Percentiles rank a stretch among this genome's conserved stretches.
phyloP scores from a whole-genome alignment of 345 rosid species.

The Eucalyptus coolabah region DNA sequence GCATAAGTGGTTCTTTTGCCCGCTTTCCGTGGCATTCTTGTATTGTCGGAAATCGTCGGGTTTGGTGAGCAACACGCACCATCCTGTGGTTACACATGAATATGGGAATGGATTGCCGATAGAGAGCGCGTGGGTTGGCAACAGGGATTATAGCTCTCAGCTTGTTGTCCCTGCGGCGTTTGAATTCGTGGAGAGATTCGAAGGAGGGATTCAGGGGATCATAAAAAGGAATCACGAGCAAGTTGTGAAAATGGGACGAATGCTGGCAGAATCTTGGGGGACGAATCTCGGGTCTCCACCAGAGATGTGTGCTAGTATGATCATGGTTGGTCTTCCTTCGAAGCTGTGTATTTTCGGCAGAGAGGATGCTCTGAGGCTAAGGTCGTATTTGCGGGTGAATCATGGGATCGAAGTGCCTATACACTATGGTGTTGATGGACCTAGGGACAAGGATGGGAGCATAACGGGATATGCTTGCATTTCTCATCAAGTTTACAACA shows the following conservation, averaged over 20 bases:
- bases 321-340: slow-evolving; percentile 85
- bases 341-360: slow-evolving; percentile 40
- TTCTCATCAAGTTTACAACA: slow-evolving; percentile 84
- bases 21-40: slow-evolving; percentile 81
- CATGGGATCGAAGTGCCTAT: slow-evolving; percentile 72
- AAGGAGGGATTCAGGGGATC: slow-evolving; percentile 79
- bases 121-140: slow-evolving; percentile 94
- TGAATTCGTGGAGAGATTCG: slow-evolving; percentile 72
- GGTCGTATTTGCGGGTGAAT: slow-evolving; percentile 49
- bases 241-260: slow-evolving; percentile 76
- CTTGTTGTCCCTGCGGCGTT: slow-evolving; percentile 65
- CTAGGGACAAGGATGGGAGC: slow-evolving; percentile 24
- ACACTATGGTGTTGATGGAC: slow-evolving; percentile 7
- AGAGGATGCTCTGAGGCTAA: slow-evolving; percentile 39
- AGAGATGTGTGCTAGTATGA: slow-evolving; percentile 76
- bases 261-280: slow-evolving; percentile 81
- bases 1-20: slow-evolving; percentile 94
- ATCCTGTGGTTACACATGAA: slow-evolving; percentile 88
- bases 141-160: slow-evolving; percentile 85
- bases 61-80: slow-evolving; percentile 44
- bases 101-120: slow-evolving; percentile 80
- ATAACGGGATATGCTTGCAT: slow-evolving; percentile 74
- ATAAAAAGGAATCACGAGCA: slow-evolving; percentile 71
- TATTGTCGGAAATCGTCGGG: slow-evolving; percentile 38
- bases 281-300: slow-evolving; percentile 78